These are phyloP conservation scores for Crithidia thermophila DNA, from an alignment of 208 protist species.

Conservation along the genomic window DNA sequence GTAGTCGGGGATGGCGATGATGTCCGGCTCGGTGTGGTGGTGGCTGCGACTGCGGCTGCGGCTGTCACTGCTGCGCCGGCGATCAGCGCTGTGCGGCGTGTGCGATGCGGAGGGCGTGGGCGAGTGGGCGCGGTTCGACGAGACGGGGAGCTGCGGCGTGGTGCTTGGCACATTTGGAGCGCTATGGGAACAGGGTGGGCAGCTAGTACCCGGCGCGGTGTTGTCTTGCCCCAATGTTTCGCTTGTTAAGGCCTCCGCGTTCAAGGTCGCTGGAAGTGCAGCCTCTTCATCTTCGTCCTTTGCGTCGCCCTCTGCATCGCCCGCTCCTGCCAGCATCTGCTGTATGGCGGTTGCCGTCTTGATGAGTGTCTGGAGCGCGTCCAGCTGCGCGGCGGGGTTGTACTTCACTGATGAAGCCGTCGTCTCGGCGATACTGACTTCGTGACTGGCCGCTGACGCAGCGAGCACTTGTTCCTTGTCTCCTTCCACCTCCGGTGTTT, in stretches of 20 bases:
- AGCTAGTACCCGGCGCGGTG: too few relatives aligned
- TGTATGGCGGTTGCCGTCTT: constrained; percentile 15
- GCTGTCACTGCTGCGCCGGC: too few relatives aligned
- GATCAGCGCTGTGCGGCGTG: too few relatives aligned
- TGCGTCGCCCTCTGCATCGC: neutral
- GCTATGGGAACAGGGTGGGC: neutral
- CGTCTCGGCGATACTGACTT: neutral
- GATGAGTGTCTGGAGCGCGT: constrained; percentile 12
- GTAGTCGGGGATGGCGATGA: constrained; percentile 15
- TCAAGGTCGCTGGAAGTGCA: neutral
- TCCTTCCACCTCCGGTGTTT: neutral
- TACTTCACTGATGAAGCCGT: neutral
- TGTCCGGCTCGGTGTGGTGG: too few relatives aligned
- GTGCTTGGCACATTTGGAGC: neutral
- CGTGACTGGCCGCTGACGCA: neutral
- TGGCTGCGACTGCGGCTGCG: too few relatives aligned
- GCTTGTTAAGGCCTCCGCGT: neutral
- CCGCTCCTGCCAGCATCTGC: neutral
- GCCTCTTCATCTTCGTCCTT: neutral
- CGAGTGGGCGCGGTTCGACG: neutral
- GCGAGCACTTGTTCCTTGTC: neutral
- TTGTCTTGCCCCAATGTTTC: too few relatives aligned
- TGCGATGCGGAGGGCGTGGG: neutral
- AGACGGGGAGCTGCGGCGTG: neutral
- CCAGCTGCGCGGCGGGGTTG: constrained; percentile 7